Base-by-base conservation (phyloP, 2,329 filamentous ascomycete genomes). In the Stagonosporopsis chrysanthemi region DNA sequence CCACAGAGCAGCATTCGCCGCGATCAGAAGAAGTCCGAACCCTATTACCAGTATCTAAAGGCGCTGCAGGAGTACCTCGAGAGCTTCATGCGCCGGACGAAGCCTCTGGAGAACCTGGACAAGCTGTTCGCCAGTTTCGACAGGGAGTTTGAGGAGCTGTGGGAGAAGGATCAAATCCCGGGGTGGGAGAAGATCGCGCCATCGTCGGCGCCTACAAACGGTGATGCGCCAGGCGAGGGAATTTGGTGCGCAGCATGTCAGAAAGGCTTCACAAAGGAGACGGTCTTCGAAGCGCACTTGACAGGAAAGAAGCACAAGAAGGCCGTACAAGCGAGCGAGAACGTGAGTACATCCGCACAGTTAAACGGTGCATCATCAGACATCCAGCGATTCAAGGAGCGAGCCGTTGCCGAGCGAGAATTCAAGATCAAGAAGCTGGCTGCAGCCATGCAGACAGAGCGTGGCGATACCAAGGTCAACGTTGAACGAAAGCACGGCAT, bases 401-500 rank as follows among this genome's bases (percentile, higher is more conserved):
- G 90, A 44, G 93, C 91, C 0, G 88, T 99, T 9, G 95, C 95
- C 1, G 91, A 95, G 73, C 88, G 92, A 52, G 95, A 99, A 74
- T 89, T 89, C 75, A 87, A 92, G 17, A 85, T 97, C 49, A 90
- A 89, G 72, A 90, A 89, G 51, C 83, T 99, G 6, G 87, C 91
- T 9, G 85, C 88, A 44, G 86, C 90, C 4, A 95, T 99, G 86
- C 89, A 90, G 73, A 90, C 89, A 14, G 91, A 97, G 73, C 89
- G 94, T 55, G 86, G 90, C 75, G 94, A 97, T 71, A 98, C 95
- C 0, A 86, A 90, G 45, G 89, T 95, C 68, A 98, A 99, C 70
- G 92, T 98, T 11, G 96, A 99, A 82, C 90, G 95, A 48, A 95
- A 92, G 76, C 92, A 96, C 75, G 94, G 94, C 64, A 97, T 99